These are phyloP conservation scores for Calonectria henricotiae DNA, from an alignment of 2,329 filamentous ascomycete species.

Conservation along the genomic window DNA sequence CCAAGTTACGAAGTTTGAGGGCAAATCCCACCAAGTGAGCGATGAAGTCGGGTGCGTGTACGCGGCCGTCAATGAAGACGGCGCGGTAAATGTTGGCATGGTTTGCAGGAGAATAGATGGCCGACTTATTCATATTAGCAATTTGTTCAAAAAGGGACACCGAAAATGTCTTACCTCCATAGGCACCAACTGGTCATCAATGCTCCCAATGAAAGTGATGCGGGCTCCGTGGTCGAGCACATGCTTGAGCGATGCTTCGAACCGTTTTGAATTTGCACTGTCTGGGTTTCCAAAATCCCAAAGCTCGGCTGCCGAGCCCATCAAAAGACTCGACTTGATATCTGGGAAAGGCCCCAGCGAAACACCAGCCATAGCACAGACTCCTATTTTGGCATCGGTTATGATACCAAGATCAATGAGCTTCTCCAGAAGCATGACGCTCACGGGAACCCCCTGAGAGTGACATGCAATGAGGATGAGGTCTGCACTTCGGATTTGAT, in stretches of 20 bases:
- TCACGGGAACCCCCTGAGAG: slow-evolving; percentile 95
- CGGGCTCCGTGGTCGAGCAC: slow-evolving; percentile 85
- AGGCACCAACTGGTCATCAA: slow-evolving; percentile 96
- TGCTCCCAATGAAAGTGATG: slow-evolving; percentile 91
- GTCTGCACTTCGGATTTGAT: slow-evolving; percentile 89
- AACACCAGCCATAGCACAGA: slow-evolving; percentile 93
- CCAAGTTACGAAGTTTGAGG: slow-evolving; percentile 93
- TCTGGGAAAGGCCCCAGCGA: slow-evolving; percentile 94
- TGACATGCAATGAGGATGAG: slow-evolving; percentile 94
- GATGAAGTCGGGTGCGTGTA: slow-evolving; percentile 95
- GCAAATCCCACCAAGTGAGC: slow-evolving; percentile 94
- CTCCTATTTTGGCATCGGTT: slow-evolving; percentile 81
- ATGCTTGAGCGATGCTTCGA: slow-evolving; percentile 81
- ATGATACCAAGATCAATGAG: slow-evolving; percentile 92
- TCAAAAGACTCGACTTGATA: slow-evolving; percentile 90
- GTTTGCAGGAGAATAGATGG: slow-evolving; percentile 86
- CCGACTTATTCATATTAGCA: slow-evolving; percentile 71
- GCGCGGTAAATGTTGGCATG: slow-evolving; percentile 96
- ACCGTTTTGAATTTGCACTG: slow-evolving; percentile 86
- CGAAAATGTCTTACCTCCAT: slow-evolving; percentile 77
- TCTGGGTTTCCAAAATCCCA: slow-evolving; percentile 92
- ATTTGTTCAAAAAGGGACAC: background rate
- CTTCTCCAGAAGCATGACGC: slow-evolving; percentile 92
- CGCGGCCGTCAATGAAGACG: slow-evolving; percentile 94
- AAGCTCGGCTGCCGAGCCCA: slow-evolving; percentile 91